phyloP scores from a whole-genome alignment of 2,329 filamentous ascomycete species.

The Pseudonectria foliicola region DNA sequence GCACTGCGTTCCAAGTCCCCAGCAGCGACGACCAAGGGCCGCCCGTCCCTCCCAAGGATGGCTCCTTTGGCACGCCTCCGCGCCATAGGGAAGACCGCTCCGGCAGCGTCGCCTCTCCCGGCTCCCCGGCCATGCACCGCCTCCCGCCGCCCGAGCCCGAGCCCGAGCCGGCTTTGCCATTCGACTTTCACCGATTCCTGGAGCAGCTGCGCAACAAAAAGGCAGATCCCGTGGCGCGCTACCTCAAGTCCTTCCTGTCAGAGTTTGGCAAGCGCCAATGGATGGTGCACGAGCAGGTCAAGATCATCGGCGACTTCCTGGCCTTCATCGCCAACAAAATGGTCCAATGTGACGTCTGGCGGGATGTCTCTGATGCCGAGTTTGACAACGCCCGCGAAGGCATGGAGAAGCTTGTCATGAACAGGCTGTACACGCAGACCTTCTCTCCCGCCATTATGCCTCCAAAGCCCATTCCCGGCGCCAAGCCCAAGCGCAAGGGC shows the following conservation, averaged over 20 bases:
- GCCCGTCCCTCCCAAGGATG: constrained; percentile 54
- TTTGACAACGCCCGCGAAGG: constrained; percentile 98
- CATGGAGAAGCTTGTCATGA: constrained; percentile 99
- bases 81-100: constrained; percentile 33
- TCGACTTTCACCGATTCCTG: constrained; percentile 95
- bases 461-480: constrained; percentile 64
- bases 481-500: constrained; percentile 61
- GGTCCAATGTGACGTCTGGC: constrained; percentile 94
- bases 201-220: constrained; percentile 94
- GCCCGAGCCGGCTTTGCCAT: constrained; percentile 78
- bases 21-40: constrained; percentile 42
- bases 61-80: constrained; percentile 35
- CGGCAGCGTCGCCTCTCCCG: constrained; percentile 26
- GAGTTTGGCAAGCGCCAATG: constrained; percentile 98
- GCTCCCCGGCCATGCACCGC: constrained; percentile 47
- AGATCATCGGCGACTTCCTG: constrained; percentile 94
- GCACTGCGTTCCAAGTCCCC: constrained; percentile 30
- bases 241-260: constrained; percentile 84
- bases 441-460: constrained; percentile 90
- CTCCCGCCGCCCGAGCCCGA: constrained; percentile 67
- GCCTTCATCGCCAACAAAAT: constrained; percentile 98
- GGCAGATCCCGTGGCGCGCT: constrained; percentile 94
- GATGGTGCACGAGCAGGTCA: constrained; percentile 99
- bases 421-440: constrained; percentile 87
- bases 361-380: constrained; percentile 88